These are phyloP conservation scores for Teratosphaeria zuluensis DNA, from an alignment of 2,329 filamentous ascomycete species.

Conservation along the genomic window DNA sequence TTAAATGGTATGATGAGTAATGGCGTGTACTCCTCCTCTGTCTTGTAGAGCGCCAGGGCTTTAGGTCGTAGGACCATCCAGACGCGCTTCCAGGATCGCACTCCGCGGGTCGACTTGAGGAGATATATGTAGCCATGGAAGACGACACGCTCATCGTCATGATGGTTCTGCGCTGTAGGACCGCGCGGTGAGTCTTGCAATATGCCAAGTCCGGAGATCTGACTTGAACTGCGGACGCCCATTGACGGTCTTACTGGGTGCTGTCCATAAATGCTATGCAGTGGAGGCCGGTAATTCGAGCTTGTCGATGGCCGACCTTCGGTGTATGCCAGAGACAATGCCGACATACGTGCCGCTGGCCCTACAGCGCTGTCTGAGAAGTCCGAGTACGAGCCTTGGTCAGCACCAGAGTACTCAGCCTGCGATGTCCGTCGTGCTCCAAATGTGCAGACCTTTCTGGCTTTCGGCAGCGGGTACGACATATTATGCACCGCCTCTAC, in stretches of 20 bases:
- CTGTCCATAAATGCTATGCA: slow-evolving; percentile 27
- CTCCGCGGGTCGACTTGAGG: slow-evolving; percentile 69
- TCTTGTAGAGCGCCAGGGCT: slow-evolving; percentile 84
- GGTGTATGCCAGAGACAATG: slow-evolving; percentile 21
- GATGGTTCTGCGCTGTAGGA: slow-evolving; percentile 1
- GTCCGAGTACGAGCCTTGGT: slow-evolving; percentile 73
- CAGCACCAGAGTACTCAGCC: slow-evolving; percentile 51
- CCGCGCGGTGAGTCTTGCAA: slow-evolving; percentile 5
- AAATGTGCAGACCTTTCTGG: slow-evolving; percentile 21
- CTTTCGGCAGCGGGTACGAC: slow-evolving; percentile 14
- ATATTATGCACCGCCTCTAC: slow-evolving; percentile 23
- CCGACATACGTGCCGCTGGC: slow-evolving; percentile 22
- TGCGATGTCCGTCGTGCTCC: slow-evolving; percentile 47
- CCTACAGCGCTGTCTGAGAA: slow-evolving; percentile 47
- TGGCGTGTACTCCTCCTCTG: slow-evolving; percentile 80
- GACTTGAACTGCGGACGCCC: slow-evolving; percentile 47
- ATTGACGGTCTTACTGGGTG: slow-evolving; percentile 15
- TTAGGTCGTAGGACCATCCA: slow-evolving; percentile 86
- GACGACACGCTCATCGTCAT: slow-evolving; percentile 75
- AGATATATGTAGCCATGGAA: slow-evolving; percentile 87
- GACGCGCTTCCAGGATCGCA: slow-evolving; percentile 87
- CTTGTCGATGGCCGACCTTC: slow-evolving; percentile 24
- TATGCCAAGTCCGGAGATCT: slow-evolving; percentile 45
- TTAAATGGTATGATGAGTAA: slow-evolving; percentile 70
- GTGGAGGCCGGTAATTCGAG: slow-evolving; percentile 21